Percentiles rank a stretch among this genome's conserved stretches.
These are phyloP conservation scores for Periconia digitata DNA, from an alignment of 2,329 filamentous ascomycete genomes.

Conservation along the genomic window DNA sequence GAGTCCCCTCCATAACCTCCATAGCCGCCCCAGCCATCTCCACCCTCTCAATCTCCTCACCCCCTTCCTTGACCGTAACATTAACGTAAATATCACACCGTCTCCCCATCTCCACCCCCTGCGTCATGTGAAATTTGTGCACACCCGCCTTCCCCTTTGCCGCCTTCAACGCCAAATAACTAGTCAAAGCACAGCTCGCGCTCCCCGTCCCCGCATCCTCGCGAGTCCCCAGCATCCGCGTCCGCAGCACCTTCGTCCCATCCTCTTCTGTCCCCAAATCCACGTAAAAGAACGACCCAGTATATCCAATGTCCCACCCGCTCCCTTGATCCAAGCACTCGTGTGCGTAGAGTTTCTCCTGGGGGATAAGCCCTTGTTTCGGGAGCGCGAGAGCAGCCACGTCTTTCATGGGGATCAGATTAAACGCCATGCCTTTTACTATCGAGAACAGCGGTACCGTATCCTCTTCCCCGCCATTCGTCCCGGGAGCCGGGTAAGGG, in stretches of 20 bases:
- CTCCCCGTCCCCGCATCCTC: constrained; percentile 55
- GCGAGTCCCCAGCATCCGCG: constrained; percentile 58
- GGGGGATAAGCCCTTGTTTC: constrained; percentile 44
- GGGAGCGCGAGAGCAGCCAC: constrained; percentile 50
- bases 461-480: constrained; percentile 11
- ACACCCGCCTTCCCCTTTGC: constrained; percentile 21
- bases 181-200: constrained; percentile 48
- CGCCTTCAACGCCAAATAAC: constrained; percentile 42
- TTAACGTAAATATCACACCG: constrained; percentile 50
- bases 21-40: constrained; percentile 46
- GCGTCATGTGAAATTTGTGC: constrained; percentile 43
- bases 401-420: constrained; percentile 60
- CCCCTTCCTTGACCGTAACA: constrained; percentile 41
- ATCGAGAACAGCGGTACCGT: constrained; percentile 47
- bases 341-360: constrained; percentile 25
- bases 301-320: constrained; percentile 55
- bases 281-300: constrained; percentile 54
- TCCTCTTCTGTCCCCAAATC: constrained; percentile 49
- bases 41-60: constrained; percentile 40
- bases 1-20: constrained; percentile 34
- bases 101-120: constrained; percentile 55
- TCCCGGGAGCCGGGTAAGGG: constrained; percentile 18
- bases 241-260: constrained; percentile 46
- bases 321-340: constrained; percentile 38
- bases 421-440: constrained; percentile 72